A percentile compares a stretch with the other conserved stretches of the same genome.
phyloP scores from a whole-genome alignment of 2,329 filamentous ascomycete species.

The Colletotrichum sublineola region DNA sequence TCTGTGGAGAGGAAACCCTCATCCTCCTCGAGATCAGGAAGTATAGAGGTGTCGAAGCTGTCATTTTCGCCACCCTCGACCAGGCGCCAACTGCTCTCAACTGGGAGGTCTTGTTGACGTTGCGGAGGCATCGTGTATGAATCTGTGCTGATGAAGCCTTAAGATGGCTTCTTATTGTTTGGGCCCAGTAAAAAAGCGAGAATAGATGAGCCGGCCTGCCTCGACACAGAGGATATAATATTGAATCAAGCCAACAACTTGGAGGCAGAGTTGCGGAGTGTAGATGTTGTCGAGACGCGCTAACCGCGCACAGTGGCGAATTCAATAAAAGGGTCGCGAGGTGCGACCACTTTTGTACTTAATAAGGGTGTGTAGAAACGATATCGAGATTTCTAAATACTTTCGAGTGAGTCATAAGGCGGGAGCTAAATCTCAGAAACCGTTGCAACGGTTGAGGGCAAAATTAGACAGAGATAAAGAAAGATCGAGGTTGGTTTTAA shows the following conservation, averaged over 20 bases:
- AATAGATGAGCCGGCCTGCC: background rate
- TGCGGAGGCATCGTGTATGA: slow-evolving; percentile 35
- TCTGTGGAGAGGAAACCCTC: slow-evolving; percentile 56
- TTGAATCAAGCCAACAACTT: slow-evolving; percentile 9
- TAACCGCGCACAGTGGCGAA: slow-evolving; percentile 36
- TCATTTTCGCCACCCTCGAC: slow-evolving; percentile 71
- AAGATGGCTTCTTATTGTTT: background rate
- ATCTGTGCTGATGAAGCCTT: background rate
- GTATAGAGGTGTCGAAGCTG: slow-evolving; percentile 69
- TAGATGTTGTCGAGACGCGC: slow-evolving; percentile 19
- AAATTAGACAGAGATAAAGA: slow-evolving; percentile 34
- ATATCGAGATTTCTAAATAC: slow-evolving; percentile 12
- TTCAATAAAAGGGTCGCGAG: slow-evolving; percentile 11
- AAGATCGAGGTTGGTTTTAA: slow-evolving; percentile 1
- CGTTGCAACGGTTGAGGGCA: slow-evolving; percentile 32
- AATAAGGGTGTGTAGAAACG: background rate
- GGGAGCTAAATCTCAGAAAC: slow-evolving; percentile 19
- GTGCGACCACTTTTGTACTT: slow-evolving; percentile 11
- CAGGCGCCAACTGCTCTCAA: slow-evolving; percentile 72
- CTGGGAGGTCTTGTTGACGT: slow-evolving; percentile 52
- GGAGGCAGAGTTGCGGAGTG: slow-evolving; percentile 6
- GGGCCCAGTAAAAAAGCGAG: background rate
- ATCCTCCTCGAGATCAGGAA: slow-evolving; percentile 60
- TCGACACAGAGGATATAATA: background rate
- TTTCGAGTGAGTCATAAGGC: slow-evolving; percentile 33